phyloP scores from a whole-genome alignment of 768 basidiomycete species.

The Chalciporus pseudorubinellus region DNA sequence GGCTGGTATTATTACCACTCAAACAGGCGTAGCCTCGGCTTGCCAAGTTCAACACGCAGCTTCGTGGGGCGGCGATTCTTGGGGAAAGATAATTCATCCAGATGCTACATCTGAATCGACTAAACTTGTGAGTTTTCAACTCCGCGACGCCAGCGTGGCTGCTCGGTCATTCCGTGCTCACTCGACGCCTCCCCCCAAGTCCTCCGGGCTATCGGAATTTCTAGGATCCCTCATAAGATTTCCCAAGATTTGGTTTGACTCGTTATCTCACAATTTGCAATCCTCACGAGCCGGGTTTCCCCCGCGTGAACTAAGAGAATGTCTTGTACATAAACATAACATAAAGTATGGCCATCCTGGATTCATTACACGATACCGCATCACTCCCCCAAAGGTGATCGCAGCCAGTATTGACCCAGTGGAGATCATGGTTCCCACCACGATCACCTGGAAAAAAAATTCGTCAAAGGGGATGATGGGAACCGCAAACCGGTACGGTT shows the following conservation, averaged over 20 bases:
- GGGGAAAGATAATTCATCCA: not conserved
- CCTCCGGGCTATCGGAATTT: not conserved
- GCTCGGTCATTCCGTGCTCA: not conserved
- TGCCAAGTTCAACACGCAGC: not conserved
- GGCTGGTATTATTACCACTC: slow-evolving; percentile 28
- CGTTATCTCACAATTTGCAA: no score
- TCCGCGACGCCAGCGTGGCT: slow-evolving; percentile 34
- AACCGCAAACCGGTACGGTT: slow-evolving; percentile 2
- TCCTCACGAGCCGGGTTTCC: not conserved
- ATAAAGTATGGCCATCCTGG: not conserved
- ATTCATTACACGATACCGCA: not conserved
- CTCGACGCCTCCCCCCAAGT: not conserved
- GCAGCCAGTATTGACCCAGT: not conserved
- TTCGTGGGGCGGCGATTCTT: slow-evolving; percentile 8
- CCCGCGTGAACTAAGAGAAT: not conserved
- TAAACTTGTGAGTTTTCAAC: slow-evolving; percentile 19
- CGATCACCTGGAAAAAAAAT: slow-evolving; percentile 10
- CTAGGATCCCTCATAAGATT: not conserved
- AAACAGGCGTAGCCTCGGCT: slow-evolving; percentile 1
- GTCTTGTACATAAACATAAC: slow-evolving; percentile 20
- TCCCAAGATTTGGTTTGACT: not conserved
- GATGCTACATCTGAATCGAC: no score
- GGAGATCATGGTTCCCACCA: slow-evolving; percentile 11
- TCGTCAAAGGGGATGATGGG: not conserved
- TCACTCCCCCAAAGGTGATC: not conserved